Evolutionary conservation across 441 rosid genomes (phyloP).

Genomic region (Corymbia citriodora): DNA sequence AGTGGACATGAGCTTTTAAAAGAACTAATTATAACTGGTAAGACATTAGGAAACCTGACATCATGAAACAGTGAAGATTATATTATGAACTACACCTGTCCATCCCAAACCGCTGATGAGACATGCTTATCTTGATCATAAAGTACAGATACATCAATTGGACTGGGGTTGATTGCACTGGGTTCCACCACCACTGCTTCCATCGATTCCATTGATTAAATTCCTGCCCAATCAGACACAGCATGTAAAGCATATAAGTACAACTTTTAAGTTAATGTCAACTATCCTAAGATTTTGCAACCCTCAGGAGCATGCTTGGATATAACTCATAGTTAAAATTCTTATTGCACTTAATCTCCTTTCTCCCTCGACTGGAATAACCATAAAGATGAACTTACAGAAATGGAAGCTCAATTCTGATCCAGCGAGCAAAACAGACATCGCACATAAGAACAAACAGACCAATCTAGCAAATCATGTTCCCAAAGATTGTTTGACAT

Average conservation of each 20-base stretch:
- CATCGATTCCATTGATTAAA: neutral
- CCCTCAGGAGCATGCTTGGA: neutral
- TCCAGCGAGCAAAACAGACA: neutral
- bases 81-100: constrained; percentile 60
- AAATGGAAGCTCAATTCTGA: neutral
- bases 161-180: constrained; percentile 65
- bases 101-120: constrained; percentile 96
- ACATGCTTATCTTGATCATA: constrained; percentile 97
- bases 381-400: neutral
- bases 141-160: constrained; percentile 58
- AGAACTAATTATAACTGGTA: neutral
- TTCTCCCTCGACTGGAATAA: neutral
- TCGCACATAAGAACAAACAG: neutral
- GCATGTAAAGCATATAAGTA: neutral
- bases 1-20: neutral
- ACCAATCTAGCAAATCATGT: neutral
- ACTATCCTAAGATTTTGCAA: neutral
- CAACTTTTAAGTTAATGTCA: neutral
- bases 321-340: neutral
- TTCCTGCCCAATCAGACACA: neutral
- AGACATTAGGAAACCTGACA: neutral
- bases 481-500: neutral
- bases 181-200: constrained; percentile 21
- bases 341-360: neutral
- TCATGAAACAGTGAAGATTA: neutral